A percentile compares a stretch with the other conserved stretches of the same genome.
phyloP scores from a whole-genome alignment of 1,139 yeast species.

The Blastobotrys malaysiensis region DNA sequence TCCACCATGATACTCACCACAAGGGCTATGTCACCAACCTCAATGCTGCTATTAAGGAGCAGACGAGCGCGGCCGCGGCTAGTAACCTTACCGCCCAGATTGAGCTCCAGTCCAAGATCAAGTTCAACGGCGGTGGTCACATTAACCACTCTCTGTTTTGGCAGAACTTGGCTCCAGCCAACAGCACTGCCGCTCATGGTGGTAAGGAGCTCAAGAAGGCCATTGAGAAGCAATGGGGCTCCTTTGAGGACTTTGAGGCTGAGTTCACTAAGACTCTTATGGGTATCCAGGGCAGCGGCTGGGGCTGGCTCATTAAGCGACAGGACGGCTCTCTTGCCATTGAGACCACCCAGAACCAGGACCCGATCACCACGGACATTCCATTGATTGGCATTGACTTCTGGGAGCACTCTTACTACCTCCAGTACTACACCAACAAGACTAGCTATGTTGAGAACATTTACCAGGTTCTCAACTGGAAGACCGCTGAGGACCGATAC shows the following conservation, averaged over 20 bases:
- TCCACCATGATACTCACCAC: slow-evolving; percentile 85
- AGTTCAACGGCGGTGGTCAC: slow-evolving; percentile 93
- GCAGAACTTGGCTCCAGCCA: slow-evolving; percentile 79
- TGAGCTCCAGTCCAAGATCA: slow-evolving; percentile 66
- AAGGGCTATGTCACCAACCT: slow-evolving; percentile 86
- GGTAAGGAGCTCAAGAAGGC: slow-evolving; percentile 41
- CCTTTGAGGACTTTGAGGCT: slow-evolving; percentile 39
- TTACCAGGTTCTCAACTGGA: slow-evolving; percentile 48
- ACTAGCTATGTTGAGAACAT: slow-evolving; percentile 45
- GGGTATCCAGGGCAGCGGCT: slow-evolving; percentile 46
- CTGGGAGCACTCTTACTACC: slow-evolving; percentile 50
- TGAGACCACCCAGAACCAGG: slow-evolving; percentile 44
- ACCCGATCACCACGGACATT: slow-evolving; percentile 34
- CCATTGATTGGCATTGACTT: slow-evolving; percentile 47
- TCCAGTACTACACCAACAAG: slow-evolving; percentile 46
- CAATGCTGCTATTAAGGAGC: slow-evolving; percentile 73
- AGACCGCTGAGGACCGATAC: slow-evolving; percentile 39
- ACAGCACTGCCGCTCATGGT: slow-evolving; percentile 47
- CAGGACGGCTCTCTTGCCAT: slow-evolving; percentile 42
- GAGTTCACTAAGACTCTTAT: slow-evolving; percentile 41
- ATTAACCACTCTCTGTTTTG: slow-evolving; percentile 80
- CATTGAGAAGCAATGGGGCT: slow-evolving; percentile 40
- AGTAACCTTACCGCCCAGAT: slow-evolving; percentile 64
- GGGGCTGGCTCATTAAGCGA: slow-evolving; percentile 46
- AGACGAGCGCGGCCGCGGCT: slow-evolving; percentile 67